Conservation (phyloP, 2,329 filamentous ascomycete species). For the Fusarium agapanthi region DNA sequence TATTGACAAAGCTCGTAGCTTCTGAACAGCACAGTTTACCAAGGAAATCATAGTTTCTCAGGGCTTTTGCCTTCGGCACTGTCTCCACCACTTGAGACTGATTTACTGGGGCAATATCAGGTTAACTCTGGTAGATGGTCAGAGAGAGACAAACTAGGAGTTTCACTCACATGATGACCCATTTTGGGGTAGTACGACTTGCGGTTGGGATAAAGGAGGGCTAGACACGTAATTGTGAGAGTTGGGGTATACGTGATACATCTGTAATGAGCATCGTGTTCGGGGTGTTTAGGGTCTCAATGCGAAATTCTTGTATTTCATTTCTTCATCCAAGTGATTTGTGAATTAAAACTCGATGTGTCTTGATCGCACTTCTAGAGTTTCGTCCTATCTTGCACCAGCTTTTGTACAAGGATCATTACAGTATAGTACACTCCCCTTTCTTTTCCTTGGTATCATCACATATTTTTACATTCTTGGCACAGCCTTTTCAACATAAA, state of each 20-base stretch:
- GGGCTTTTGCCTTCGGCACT: neutral
- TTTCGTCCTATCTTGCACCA: conserved; percentile 4
- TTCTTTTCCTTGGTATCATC: conserved; percentile 1
- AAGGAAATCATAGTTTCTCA: neutral
- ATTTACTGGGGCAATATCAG: neutral
- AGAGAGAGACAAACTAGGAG: neutral
- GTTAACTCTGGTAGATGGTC: neutral
- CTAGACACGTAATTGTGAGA: conserved; percentile 30
- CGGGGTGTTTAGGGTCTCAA: neutral
- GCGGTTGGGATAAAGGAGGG: conserved; percentile 10
- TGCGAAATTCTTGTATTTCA: neutral
- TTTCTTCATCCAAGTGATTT: neutral
- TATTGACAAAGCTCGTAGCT: conserved; percentile 69
- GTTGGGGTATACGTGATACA: conserved; percentile 15
- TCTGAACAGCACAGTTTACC: conserved; percentile 40
- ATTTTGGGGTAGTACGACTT: conserved; percentile 10
- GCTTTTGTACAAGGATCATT: conserved; percentile 42
- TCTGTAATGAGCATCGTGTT: conserved; percentile 11
- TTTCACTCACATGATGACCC: neutral
- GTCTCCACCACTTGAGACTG: neutral
- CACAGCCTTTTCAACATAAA: conserved; percentile 74
- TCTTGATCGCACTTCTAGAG: conserved; percentile 14
- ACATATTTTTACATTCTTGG: conserved; percentile 29
- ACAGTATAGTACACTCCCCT: conserved; percentile 45
- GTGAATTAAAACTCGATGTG: neutral